A percentile compares a stretch with the other conserved stretches of the same genome.
These are phyloP conservation scores for Ceratobasidium sp. DNA, from an alignment of 1,284 basidiomycete genomes.

Conservation along the genomic window DNA sequence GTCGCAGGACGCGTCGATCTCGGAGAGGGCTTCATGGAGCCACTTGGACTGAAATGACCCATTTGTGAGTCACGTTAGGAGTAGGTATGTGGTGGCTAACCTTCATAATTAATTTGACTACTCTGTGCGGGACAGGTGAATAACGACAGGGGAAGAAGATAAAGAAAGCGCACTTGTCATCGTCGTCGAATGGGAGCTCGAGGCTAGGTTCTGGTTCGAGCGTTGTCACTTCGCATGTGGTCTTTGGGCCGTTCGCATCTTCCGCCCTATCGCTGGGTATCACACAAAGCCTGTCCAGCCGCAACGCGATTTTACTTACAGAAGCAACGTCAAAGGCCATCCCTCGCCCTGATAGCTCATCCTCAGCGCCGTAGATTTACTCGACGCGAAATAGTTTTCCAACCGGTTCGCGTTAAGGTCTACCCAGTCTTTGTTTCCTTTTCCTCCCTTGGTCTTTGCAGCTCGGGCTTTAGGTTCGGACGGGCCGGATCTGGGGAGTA, in stretches of 20 bases:
- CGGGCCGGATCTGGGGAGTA: constrained; percentile 45
- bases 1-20: constrained; percentile 87
- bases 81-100: constrained; percentile 58
- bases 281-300: no score
- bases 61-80: neutral
- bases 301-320: no score
- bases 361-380: constrained; percentile 83
- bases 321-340: constrained; percentile 80
- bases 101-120: constrained; percentile 89
- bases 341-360: constrained; percentile 86
- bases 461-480: constrained; percentile 57
- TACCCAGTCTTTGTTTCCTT: constrained; percentile 57
- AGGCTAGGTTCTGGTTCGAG: constrained; percentile 86
- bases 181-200: constrained; percentile 82
- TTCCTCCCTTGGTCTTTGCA: constrained; percentile 58
- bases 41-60: constrained; percentile 76
- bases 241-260: constrained; percentile 85
- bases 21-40: constrained; percentile 91
- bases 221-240: constrained; percentile 89
- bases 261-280: constrained; percentile 89
- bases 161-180: constrained; percentile 68
- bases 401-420: constrained; percentile 46
- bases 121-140: constrained; percentile 60
- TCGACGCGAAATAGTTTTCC: constrained; percentile 55
- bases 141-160: constrained; percentile 19